These are phyloP conservation scores for Lepidium aucheri DNA, from an alignment of 345 rosid genomes.

Conservation along the genomic window DNA sequence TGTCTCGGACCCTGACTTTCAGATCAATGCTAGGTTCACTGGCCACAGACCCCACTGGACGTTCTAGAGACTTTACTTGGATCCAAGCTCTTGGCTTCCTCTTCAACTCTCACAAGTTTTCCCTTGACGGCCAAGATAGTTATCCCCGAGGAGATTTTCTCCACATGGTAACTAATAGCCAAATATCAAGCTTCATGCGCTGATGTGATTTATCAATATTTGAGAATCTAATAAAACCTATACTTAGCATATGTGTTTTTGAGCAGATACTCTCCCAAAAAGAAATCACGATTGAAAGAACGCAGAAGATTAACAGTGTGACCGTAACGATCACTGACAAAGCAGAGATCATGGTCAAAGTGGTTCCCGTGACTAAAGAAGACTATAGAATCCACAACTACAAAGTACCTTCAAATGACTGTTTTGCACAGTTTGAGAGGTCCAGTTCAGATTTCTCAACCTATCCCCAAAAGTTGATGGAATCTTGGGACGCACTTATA, in stretches of 20 bases:
- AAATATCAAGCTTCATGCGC: background rate
- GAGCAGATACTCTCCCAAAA: slow-evolving; percentile 19
- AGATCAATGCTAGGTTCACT: slow-evolving; percentile 41
- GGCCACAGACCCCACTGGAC: slow-evolving; percentile 40
- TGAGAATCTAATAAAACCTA: background rate
- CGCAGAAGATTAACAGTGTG: slow-evolving; percentile 37
- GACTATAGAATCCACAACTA: slow-evolving; percentile 47
- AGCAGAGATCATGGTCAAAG: slow-evolving; percentile 45
- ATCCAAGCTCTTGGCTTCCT: slow-evolving; percentile 41
- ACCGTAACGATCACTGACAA: slow-evolving; percentile 28
- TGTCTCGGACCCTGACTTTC: slow-evolving; percentile 37
- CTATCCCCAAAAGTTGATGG: slow-evolving; percentile 47
- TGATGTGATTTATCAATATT: too few species aligned
- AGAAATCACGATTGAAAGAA: slow-evolving; percentile 42
- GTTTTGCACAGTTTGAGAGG: slow-evolving; percentile 59
- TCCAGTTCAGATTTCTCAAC: slow-evolving; percentile 42
- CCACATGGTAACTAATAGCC: slow-evolving; percentile 30
- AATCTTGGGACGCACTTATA: slow-evolving; percentile 51
- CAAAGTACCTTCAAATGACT: slow-evolving; percentile 39
- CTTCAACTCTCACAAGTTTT: slow-evolving; percentile 33
- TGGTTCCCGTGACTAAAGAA: slow-evolving; percentile 53
- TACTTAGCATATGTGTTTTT: background rate
- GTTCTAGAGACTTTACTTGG: slow-evolving; percentile 46
- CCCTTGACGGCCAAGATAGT: slow-evolving; percentile 44
- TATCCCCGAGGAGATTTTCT: slow-evolving; percentile 34